Percentiles rank a stretch among this genome's conserved stretches.
Evolutionary conservation across 1,284 basidiomycete species (phyloP).

Genomic region (Acaromyces ingoldii): DNA sequence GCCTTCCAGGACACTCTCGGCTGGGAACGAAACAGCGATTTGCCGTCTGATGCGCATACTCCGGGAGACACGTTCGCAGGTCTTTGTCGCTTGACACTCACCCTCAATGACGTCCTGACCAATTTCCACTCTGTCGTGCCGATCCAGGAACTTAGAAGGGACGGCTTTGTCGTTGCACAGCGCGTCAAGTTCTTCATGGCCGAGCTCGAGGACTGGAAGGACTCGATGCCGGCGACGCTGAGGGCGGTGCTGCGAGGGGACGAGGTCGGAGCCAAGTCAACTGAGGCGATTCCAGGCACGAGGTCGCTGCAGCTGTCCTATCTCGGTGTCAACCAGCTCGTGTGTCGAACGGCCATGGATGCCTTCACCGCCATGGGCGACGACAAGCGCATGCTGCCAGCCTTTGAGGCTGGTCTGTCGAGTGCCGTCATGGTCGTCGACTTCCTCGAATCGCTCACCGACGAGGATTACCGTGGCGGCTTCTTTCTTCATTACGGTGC

Average conservation of each 20-base stretch:
- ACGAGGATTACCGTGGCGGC: not conserved
- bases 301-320: conserved; percentile 9
- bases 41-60: conserved; percentile 4
- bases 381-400: conserved; percentile 2
- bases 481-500: conserved; percentile 7
- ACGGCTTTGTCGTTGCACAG: conserved; percentile 7
- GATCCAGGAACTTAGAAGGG: not conserved
- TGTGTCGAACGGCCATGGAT: conserved; percentile 8
- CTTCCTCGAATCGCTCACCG: conserved; percentile 4
- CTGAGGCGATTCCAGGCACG: conserved; percentile 6
- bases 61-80: conserved; percentile 12
- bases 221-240: conserved; percentile 2
- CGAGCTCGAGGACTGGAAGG: conserved; percentile 10
- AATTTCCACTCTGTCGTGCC: conserved; percentile 7
- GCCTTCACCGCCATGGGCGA: conserved; percentile 9
- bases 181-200: conserved; percentile 5
- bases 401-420: conserved; percentile 1
- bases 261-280: not conserved
- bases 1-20: not conserved
- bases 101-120: conserved; percentile 5
- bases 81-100: conserved; percentile 3
- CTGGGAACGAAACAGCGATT: not conserved
- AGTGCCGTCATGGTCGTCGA: conserved; percentile 9
- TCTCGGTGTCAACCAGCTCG: conserved; percentile 7
- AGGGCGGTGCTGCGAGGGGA: not conserved